Conservation (phyloP, 768 basidiomycete genomes). For the Trametes maxima region DNA sequence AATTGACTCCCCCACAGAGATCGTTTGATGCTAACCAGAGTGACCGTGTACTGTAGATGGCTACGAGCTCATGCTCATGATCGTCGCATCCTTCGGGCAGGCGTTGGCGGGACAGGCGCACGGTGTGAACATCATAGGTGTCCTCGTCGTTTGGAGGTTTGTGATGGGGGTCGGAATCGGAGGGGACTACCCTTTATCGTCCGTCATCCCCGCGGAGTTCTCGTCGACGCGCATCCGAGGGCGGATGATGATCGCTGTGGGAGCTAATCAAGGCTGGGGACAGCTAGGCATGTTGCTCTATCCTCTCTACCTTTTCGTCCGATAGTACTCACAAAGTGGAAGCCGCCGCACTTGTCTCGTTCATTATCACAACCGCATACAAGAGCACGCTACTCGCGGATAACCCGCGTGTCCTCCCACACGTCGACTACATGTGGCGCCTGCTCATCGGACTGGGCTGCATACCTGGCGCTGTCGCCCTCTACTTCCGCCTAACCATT, state of each 20-base stretch:
- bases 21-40: not conserved
- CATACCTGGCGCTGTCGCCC: conserved; percentile 46
- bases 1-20: no score
- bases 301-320: not conserved
- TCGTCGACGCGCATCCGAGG: conserved; percentile 47
- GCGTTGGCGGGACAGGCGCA: conserved; percentile 70
- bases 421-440: conserved; percentile 62
- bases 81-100: conserved; percentile 77
- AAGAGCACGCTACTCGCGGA: conserved; percentile 58
- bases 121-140: conserved; percentile 73
- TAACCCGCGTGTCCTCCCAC: conserved; percentile 38
- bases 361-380: conserved; percentile 68
- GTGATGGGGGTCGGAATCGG: conserved; percentile 35
- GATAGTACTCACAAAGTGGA: not conserved
- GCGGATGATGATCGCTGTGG: conserved; percentile 50
- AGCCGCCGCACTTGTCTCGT: conserved; percentile 71
- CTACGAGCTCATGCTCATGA: conserved; percentile 78
- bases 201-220: conserved; percentile 51
- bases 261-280: conserved; percentile 50
- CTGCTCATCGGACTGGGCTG: conserved; percentile 51
- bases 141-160: conserved; percentile 83
- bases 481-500: conserved; percentile 52
- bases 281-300: conserved; percentile 34
- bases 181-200: conserved; percentile 50
- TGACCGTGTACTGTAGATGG: conserved; percentile 47